These are phyloP conservation scores for Chloranthus sessilifolius DNA, from an alignment of 164 flowering plant genomes.

Conservation along the genomic window DNA sequence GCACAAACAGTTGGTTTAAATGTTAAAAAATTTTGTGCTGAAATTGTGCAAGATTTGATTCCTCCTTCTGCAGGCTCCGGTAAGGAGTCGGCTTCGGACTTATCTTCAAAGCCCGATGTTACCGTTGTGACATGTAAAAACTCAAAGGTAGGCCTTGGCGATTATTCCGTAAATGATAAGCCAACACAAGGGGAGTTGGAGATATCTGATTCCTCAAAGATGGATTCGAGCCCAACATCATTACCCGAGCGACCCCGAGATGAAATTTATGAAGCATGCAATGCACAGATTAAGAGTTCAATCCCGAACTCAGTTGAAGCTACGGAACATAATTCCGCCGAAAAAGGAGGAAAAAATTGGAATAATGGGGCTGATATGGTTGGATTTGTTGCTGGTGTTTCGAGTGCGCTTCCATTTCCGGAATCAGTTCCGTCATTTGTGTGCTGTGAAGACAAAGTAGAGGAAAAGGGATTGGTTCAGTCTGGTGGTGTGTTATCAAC, in stretches of 20 bases:
- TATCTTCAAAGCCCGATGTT: neutral
- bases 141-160: neutral
- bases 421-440: slow-evolving; percentile 2
- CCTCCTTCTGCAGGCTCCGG: slow-evolving; percentile 25
- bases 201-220: neutral
- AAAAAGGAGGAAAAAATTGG: neutral
- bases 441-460: neutral
- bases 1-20: slow-evolving; percentile 61
- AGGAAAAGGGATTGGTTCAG: neutral
- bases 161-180: slow-evolving; percentile 1
- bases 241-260: neutral
- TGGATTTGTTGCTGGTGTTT: neutral
- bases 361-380: neutral
- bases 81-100: slow-evolving; percentile 5
- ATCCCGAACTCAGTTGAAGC: neutral
- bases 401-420: neutral
- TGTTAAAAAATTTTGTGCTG: slow-evolving; percentile 63
- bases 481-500: neutral
- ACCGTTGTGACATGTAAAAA: neutral
- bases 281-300: neutral
- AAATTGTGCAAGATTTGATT: slow-evolving; percentile 59
- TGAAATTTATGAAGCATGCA: neutral
- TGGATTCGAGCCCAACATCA: neutral
- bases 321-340: neutral
- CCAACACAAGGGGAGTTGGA: slow-evolving; percentile 3